These are phyloP conservation scores for Polyporus arcularius DNA, from an alignment of 768 basidiomycete species.

Conservation along the genomic window DNA sequence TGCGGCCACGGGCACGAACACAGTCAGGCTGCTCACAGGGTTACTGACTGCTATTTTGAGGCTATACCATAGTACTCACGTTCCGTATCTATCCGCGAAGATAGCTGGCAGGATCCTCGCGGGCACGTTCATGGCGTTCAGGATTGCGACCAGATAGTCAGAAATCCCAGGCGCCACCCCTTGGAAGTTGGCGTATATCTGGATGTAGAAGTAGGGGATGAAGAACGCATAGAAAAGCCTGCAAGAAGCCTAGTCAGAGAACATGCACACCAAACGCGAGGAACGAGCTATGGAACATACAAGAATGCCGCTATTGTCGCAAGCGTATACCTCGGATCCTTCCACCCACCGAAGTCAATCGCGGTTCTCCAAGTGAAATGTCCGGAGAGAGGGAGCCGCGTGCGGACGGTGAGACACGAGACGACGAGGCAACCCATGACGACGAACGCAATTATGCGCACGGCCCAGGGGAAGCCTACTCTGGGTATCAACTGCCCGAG, in stretches of 20 bases:
- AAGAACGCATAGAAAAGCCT: constrained; percentile 35
- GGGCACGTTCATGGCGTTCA: constrained; percentile 33
- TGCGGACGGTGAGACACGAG: constrained; percentile 30
- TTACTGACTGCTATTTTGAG: not conserved
- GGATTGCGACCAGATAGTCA: constrained; percentile 32
- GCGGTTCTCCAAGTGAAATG: constrained; percentile 23
- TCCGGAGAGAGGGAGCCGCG: constrained; percentile 27
- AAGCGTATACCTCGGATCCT: constrained; percentile 25
- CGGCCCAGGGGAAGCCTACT: constrained; percentile 34
- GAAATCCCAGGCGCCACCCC: constrained; percentile 25
- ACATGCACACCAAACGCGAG: too few species aligned
- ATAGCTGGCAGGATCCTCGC: constrained; percentile 32
- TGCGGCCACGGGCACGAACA: constrained; percentile 28
- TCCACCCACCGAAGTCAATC: constrained; percentile 32
- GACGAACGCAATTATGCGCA: constrained; percentile 33
- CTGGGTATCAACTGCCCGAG: constrained; percentile 43
- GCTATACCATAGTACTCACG: constrained; percentile 15
- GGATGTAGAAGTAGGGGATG: constrained; percentile 38
- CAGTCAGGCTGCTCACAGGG: constrained; percentile 25
- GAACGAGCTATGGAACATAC: constrained; percentile 12
- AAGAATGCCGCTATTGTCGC: constrained; percentile 24
- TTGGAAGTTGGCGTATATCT: constrained; percentile 29
- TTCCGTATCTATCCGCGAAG: constrained; percentile 31
- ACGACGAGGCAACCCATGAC: constrained; percentile 27
- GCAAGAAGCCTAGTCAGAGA: not conserved